phyloP scores from a whole-genome alignment of 2,329 filamentous ascomycete genomes.

The Aspergillus alliaceus region DNA sequence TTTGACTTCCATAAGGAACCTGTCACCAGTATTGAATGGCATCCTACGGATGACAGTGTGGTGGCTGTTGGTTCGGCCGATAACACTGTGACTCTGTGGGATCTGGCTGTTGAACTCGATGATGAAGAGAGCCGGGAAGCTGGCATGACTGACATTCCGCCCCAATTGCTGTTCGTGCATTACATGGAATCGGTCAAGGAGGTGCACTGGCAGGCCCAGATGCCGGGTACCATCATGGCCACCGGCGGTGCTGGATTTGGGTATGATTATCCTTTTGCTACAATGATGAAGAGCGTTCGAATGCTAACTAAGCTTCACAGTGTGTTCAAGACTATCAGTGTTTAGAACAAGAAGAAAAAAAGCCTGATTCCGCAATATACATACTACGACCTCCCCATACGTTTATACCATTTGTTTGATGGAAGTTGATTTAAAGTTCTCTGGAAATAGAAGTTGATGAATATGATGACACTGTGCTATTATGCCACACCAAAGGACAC shows the following conservation, averaged over 20 bases:
- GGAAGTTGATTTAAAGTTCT: neutral
- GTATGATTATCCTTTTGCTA: slow-evolving; percentile 38
- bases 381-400: neutral
- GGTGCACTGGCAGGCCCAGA: slow-evolving; percentile 95
- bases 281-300: neutral
- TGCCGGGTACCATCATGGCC: slow-evolving; percentile 82
- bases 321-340: slow-evolving; percentile 80
- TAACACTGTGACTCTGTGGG: slow-evolving; percentile 93
- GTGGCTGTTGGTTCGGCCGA: slow-evolving; percentile 89
- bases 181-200: slow-evolving; percentile 96
- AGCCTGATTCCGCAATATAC: neutral
- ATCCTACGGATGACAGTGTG: slow-evolving; percentile 94
- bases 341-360: slow-evolving; percentile 50
- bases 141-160: slow-evolving; percentile 84
- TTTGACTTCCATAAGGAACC: slow-evolving; percentile 97
- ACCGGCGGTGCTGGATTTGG: slow-evolving; percentile 85
- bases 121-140: slow-evolving; percentile 94
- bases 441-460: neutral
- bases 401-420: neutral
- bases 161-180: slow-evolving; percentile 93
- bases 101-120: slow-evolving; percentile 92
- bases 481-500: neutral
- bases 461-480: neutral
- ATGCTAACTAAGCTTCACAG: slow-evolving; percentile 43
- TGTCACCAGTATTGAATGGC: slow-evolving; percentile 95